Conservation (phyloP, 1,139 yeast genomes). For the Sporopachydermia cereana region DNA sequence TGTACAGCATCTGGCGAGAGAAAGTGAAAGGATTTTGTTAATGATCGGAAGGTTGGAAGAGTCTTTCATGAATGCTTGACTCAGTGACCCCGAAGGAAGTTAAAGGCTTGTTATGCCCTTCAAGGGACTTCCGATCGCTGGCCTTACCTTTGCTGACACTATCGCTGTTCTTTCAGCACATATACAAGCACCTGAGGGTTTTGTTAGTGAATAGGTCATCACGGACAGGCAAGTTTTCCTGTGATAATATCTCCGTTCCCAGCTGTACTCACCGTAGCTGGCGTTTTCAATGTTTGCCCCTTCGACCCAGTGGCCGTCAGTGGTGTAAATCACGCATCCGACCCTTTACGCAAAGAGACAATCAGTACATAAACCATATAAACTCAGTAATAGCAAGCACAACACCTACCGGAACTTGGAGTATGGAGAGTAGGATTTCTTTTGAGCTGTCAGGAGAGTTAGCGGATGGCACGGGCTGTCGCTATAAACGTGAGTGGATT, state of each 20-base stretch:
- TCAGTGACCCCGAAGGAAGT: neutral
- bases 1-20: constrained; percentile 25
- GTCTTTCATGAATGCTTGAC: neutral
- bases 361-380: too few relatives aligned
- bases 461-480: neutral
- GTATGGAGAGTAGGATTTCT: constrained; percentile 2
- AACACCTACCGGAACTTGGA: constrained; percentile 6
- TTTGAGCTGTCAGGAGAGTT: neutral
- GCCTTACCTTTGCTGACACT: constrained; percentile 47
- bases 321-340: constrained; percentile 61
- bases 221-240: neutral
- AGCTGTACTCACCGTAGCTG: constrained; percentile 42
- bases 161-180: constrained; percentile 89
- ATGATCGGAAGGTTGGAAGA: neutral
- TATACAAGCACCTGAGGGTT: constrained; percentile 40
- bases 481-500: too few relatives aligned
- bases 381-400: too few relatives aligned
- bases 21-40: constrained; percentile 6
- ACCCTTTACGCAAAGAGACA: constrained; percentile 40
- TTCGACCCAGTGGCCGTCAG: constrained; percentile 34
- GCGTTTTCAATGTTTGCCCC: constrained; percentile 96
- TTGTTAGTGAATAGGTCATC: neutral
- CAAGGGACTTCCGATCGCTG: too few relatives aligned
- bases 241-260: neutral
- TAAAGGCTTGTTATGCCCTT: too few relatives aligned